phyloP scores from a whole-genome alignment of 768 basidiomycete genomes.

The Agrocybe chaxingu region DNA sequence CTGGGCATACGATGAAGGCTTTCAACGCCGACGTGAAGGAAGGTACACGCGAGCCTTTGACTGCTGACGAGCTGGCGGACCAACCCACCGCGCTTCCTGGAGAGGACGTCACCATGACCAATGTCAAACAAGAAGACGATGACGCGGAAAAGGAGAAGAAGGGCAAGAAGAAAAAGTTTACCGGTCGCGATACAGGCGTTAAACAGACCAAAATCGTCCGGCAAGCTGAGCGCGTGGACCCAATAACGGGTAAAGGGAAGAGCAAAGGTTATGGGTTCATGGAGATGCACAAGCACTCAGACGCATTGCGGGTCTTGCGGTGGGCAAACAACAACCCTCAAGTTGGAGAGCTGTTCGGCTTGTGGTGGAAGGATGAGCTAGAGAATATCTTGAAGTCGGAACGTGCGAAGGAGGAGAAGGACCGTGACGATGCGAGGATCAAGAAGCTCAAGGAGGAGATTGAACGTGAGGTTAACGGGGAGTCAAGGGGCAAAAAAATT shows the following conservation, averaged over 20 bases:
- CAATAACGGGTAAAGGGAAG: slow-evolving; percentile 80
- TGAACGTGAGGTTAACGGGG: slow-evolving; percentile 30
- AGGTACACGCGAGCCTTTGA: slow-evolving; percentile 57
- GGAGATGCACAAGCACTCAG: slow-evolving; percentile 83
- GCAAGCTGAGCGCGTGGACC: slow-evolving; percentile 84
- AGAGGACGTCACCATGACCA: slow-evolving; percentile 1
- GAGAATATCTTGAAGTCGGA: slow-evolving; percentile 56
- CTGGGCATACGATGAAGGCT: slow-evolving; percentile 70
- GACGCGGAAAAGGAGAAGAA: slow-evolving; percentile 44
- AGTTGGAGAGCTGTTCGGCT: slow-evolving; percentile 61
- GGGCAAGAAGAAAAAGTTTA: slow-evolving; percentile 33
- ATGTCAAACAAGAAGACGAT: slow-evolving; percentile 14
- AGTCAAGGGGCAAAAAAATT: slow-evolving; percentile 34
- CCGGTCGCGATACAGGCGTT: slow-evolving; percentile 40
- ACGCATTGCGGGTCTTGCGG: slow-evolving; percentile 85
- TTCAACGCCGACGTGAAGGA: slow-evolving; percentile 79
- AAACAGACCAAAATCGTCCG: slow-evolving; percentile 93
- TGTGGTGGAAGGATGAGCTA: slow-evolving; percentile 91
- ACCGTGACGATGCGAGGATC: slow-evolving; percentile 51
- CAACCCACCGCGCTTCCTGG: slow-evolving; percentile 19
- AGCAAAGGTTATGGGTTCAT: slow-evolving; percentile 96
- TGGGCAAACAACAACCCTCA: slow-evolving; percentile 92
- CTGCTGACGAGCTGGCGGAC: slow-evolving; percentile 67
- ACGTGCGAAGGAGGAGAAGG: slow-evolving; percentile 56
- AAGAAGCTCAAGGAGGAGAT: slow-evolving; percentile 57